Conservation (phyloP, 306 rosid genomes). For the Sphenostylis stenocarpa region DNA sequence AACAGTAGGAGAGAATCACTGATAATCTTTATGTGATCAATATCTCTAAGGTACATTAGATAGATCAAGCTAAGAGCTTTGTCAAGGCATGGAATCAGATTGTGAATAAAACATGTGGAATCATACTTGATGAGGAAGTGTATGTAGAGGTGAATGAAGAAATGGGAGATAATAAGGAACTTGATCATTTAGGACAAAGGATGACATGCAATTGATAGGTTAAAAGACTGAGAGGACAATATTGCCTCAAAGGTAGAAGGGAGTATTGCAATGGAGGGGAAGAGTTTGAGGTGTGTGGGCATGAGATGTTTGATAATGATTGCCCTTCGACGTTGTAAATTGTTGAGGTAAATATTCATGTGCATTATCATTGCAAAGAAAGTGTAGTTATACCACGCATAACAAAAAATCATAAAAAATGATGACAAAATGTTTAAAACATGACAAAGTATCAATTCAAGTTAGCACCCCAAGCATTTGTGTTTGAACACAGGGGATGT, state of each 20-base stretch:
- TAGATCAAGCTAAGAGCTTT: too few relatives aligned
- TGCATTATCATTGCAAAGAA: background rate
- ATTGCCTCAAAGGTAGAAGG: background rate
- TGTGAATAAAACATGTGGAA: background rate
- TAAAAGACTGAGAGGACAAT: background rate
- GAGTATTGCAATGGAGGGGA: background rate
- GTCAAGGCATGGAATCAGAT: background rate
- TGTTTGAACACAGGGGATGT: too few relatives aligned
- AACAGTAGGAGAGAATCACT: background rate
- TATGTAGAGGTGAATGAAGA: background rate
- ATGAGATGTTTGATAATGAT: too few relatives aligned
- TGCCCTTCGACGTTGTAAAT: too few relatives aligned
- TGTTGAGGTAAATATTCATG: background rate
- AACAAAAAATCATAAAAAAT: too few relatives aligned
- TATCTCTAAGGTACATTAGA: too few relatives aligned
- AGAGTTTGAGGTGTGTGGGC: background rate
- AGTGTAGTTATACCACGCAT: background rate
- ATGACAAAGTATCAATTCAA: too few relatives aligned
- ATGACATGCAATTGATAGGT: background rate
- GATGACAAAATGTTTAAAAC: too few relatives aligned
- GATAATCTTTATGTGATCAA: too few relatives aligned
- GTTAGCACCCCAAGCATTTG: too few relatives aligned
- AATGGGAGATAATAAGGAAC: background rate
- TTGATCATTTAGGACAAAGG: background rate
- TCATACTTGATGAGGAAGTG: background rate